Conservation (phyloP, 345 rosid species). For the Aethionema arabicum region DNA sequence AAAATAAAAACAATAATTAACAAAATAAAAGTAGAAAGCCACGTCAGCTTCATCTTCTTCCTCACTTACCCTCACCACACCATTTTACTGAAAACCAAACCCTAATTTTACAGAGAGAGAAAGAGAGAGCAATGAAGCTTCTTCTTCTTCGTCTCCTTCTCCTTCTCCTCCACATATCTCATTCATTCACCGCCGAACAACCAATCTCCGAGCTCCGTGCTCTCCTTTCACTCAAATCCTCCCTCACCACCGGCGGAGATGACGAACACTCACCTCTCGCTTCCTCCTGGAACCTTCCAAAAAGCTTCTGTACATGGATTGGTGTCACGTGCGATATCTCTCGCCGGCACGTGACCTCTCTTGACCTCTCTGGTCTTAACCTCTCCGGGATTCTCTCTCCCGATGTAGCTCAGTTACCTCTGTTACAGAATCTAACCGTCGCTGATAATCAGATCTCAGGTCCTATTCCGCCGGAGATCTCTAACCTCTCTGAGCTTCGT, state of each 20-base stretch:
- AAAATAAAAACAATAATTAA: background rate
- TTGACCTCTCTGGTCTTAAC: constrained; percentile 58
- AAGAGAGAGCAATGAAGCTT: constrained; percentile 35
- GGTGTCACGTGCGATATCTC: constrained; percentile 67
- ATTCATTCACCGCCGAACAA: constrained; percentile 31
- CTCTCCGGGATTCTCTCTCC: constrained; percentile 68
- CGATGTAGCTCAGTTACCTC: constrained; percentile 51
- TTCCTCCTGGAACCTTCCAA: constrained; percentile 56
- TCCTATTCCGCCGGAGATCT: constrained; percentile 56
- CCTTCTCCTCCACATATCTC: constrained; percentile 45
- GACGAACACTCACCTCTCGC: constrained; percentile 50
- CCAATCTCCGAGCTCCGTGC: constrained; percentile 54
- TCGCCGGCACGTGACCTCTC: constrained; percentile 52
- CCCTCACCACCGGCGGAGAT: constrained; percentile 54
- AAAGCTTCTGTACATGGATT: constrained; percentile 52
- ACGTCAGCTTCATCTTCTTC: constrained; percentile 24
- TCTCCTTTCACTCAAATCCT: constrained; percentile 67
- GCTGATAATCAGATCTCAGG: constrained; percentile 60
- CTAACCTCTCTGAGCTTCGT: constrained; percentile 52
- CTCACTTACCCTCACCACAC: constrained; percentile 34
- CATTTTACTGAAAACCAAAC: constrained; percentile 21
- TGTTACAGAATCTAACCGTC: constrained; percentile 53
- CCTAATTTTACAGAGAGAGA: constrained; percentile 25
- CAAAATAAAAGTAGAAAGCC: background rate
- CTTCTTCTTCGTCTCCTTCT: constrained; percentile 42